Conservation (phyloP, 805 yeast genomes). For the Nakazawaea ernobii region DNA sequence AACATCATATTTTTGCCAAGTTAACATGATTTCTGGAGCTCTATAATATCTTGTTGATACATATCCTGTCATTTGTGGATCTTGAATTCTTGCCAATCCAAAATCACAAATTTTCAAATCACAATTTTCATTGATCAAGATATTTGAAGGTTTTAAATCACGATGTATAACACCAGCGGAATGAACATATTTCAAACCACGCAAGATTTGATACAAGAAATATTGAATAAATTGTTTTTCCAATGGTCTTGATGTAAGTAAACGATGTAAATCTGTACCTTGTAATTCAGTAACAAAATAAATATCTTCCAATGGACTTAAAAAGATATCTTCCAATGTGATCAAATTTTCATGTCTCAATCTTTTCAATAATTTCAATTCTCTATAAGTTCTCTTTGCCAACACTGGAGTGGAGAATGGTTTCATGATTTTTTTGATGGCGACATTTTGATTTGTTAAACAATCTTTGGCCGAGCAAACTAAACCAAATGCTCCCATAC, state of each 20-base stretch:
- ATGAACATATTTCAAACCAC: constrained; percentile 92
- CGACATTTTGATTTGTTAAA: constrained; percentile 87
- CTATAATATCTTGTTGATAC: constrained; percentile 94
- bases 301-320: constrained; percentile 92
- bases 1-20: constrained; percentile 96
- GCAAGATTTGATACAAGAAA: constrained; percentile 88
- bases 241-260: constrained; percentile 86
- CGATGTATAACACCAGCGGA: constrained; percentile 94
- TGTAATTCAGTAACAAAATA: constrained; percentile 94
- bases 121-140: constrained; percentile 92
- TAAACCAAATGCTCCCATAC: constrained; percentile 99
- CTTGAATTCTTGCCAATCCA: constrained; percentile 95
- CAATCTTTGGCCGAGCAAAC: constrained; percentile 96
- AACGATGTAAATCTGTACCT: constrained; percentile 92
- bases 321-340: constrained; percentile 86
- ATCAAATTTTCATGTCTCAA: constrained; percentile 92
- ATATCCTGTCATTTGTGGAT: constrained; percentile 98
- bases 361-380: constrained; percentile 87
- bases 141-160: constrained; percentile 90
- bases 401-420: constrained; percentile 93
- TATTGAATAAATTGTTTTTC: constrained; percentile 96
- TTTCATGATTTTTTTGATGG: constrained; percentile 96
- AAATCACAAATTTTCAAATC: constrained; percentile 95
- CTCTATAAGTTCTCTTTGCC: constrained; percentile 96
- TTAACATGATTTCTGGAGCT: constrained; percentile 97